Conservation (phyloP, 1,284 basidiomycete genomes). For the Sanghuangporus sanghuang region DNA sequence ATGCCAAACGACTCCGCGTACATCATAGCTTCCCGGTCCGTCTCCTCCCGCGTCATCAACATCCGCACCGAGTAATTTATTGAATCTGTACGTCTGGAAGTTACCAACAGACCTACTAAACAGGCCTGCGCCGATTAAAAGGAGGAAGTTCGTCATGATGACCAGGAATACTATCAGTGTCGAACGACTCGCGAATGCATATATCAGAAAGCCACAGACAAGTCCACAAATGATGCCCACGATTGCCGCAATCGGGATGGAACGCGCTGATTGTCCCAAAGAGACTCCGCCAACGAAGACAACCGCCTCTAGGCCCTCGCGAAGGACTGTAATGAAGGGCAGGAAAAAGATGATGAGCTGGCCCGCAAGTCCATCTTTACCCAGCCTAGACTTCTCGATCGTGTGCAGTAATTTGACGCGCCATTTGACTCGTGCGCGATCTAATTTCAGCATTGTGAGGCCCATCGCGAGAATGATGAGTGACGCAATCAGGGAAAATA, state of each 20-base stretch:
- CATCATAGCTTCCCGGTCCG: slow-evolving; percentile 79
- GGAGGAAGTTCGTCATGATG: slow-evolving; percentile 82
- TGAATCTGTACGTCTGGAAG: slow-evolving; percentile 66
- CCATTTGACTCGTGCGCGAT: slow-evolving; percentile 83
- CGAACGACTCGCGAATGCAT: slow-evolving; percentile 67
- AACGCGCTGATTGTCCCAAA: slow-evolving; percentile 70
- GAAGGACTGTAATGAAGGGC: slow-evolving; percentile 84
- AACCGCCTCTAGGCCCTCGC: slow-evolving; percentile 91
- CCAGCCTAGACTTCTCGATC: slow-evolving; percentile 48
- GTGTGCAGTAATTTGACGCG: slow-evolving; percentile 79
- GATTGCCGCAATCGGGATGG: slow-evolving; percentile 87
- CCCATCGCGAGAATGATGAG: slow-evolving; percentile 84
- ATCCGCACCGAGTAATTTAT: slow-evolving; percentile 67
- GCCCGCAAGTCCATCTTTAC: slow-evolving; percentile 44
- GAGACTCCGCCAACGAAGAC: slow-evolving; percentile 92
- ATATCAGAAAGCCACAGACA: slow-evolving; percentile 64
- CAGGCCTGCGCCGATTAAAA: slow-evolving; percentile 89
- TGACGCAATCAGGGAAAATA: slow-evolving; percentile 77
- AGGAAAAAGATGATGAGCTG: slow-evolving; percentile 87
- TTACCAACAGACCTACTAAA: slow-evolving; percentile 71
- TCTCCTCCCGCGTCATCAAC: slow-evolving; percentile 74
- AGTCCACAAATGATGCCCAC: slow-evolving; percentile 77
- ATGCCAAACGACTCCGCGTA: slow-evolving; percentile 83
- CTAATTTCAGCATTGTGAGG: slow-evolving; percentile 71
- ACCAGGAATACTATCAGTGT: slow-evolving; percentile 80